Percentiles rank a stretch among this genome's conserved stretches.
Conservation (phyloP, 768 basidiomycete genomes). For the Boletus rubroflammeus region DNA sequence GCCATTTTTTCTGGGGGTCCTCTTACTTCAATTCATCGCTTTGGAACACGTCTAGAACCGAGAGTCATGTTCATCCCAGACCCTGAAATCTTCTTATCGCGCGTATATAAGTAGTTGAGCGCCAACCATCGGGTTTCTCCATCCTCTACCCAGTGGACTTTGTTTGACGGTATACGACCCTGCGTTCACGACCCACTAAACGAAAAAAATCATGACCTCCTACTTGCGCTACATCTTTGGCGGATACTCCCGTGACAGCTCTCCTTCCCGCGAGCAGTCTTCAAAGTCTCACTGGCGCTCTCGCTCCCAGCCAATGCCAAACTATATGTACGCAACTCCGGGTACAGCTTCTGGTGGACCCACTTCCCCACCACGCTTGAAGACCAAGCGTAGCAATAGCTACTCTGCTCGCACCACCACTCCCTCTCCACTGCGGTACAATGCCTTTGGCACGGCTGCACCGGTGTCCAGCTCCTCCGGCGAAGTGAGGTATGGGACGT, state of each 20-base stretch:
- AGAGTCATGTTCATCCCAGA: constrained; percentile 10
- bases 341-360: constrained; percentile 29
- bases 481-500: constrained; percentile 33
- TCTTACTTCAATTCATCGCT: constrained; percentile 33
- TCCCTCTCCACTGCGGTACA: constrained; percentile 42
- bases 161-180: constrained; percentile 16
- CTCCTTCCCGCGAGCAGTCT: constrained; percentile 24
- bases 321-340: constrained; percentile 40
- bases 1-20: constrained; percentile 29
- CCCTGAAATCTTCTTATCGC: constrained; percentile 22
- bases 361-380: constrained; percentile 35
- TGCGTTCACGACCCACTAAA: constrained; percentile 16
- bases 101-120: constrained; percentile 25
- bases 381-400: constrained; percentile 40
- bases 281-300: constrained; percentile 45
- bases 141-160: constrained; percentile 12
- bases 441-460: constrained; percentile 32
- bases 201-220: constrained; percentile 40
- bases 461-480: constrained; percentile 22
- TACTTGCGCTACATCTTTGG: constrained; percentile 50
- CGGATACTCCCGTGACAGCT: constrained; percentile 27
- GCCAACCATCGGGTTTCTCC: background rate
- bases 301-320: constrained; percentile 36
- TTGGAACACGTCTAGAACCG: constrained; percentile 24
- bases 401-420: constrained; percentile 35